Base-by-base conservation (phyloP, 2,329 filamentous ascomycete species). In the Nothomitra cinnamomea region DNA sequence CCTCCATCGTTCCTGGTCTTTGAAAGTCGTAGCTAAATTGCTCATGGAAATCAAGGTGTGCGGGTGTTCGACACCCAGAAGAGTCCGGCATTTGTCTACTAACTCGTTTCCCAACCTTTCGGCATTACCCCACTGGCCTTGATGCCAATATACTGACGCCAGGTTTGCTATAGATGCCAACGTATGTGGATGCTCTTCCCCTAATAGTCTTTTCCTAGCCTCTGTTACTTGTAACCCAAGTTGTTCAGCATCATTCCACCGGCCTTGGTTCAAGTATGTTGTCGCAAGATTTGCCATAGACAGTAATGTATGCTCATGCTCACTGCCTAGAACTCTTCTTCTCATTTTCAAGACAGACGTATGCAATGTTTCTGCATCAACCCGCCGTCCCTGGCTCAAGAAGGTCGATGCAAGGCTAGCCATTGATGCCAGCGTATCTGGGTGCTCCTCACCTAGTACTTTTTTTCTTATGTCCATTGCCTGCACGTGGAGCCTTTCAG, bases 341-440 rank as follows among this genome's bases (percentile, higher is more conserved):
- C 15, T 7, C 7, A 38, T 7, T 38, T 15, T 15, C 35, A 38
- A 15, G 15, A 38, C n/a, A 22, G 21, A 17, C n/a, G 6, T 7
- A 6, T 22, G 41, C 41, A 62, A 50, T 7, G 41, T 24, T 53
- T 60, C 57, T 1, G 61, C 60, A 40, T 59, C 54, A 32, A 54
- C 19, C 1, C 53, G 54, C 8, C 54, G 56, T 4, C 57, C 54
- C 51, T 54, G 54, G 25, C 56, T 56, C 35, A 42, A 3, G 36
- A 58, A 62, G 5, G 58, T 57, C 25, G 43, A 54, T 22, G 60
- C 60, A 5, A 63, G 54, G 47, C 55, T 58, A 10, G 19, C 25
- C 51, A 60, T 59, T 32, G 54, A 58, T 2, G 36, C 58, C 19
- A 62, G 48, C 4, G 59, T 63, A 21, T 53, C 19, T 1, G 51